A percentile compares a stretch with the other conserved stretches of the same genome.
Conservation (phyloP, 73 alveolate genomes). For the Paramecium primaurelia region DNA sequence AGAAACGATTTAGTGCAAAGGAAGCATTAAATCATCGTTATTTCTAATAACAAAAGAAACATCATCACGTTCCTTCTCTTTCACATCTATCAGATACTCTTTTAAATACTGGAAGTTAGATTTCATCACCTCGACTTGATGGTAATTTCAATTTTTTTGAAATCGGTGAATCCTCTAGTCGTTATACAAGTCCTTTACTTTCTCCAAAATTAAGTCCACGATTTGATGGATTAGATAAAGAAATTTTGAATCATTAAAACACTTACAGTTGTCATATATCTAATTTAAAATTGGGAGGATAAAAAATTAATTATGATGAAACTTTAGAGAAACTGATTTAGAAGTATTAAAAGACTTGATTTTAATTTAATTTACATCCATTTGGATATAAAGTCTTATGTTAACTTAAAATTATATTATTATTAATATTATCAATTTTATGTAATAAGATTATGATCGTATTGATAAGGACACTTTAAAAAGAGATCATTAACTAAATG, state of each 20-base stretch:
- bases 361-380: neutral
- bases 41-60: neutral
- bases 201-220: neutral
- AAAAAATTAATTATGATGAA: neutral
- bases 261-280: neutral
- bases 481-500: neutral
- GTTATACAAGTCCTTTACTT: neutral
- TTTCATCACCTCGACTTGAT: neutral
- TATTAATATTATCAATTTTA: neutral
- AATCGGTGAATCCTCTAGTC: neutral
- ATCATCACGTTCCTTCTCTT: neutral
- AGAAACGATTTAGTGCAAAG: conserved; percentile 28
- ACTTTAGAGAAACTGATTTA: neutral
- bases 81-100: neutral
- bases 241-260: neutral
- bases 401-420: neutral
- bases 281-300: neutral
- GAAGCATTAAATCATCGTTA: conserved; percentile 48
- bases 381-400: neutral
- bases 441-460: neutral
- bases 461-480: neutral
- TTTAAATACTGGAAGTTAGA: neutral
- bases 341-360: neutral
- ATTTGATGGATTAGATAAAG: neutral
- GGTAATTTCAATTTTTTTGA: neutral